Percentiles rank a stretch among this genome's conserved stretches.
Conservation (phyloP, 345 rosid genomes). For the Sisymbrium irio region DNA sequence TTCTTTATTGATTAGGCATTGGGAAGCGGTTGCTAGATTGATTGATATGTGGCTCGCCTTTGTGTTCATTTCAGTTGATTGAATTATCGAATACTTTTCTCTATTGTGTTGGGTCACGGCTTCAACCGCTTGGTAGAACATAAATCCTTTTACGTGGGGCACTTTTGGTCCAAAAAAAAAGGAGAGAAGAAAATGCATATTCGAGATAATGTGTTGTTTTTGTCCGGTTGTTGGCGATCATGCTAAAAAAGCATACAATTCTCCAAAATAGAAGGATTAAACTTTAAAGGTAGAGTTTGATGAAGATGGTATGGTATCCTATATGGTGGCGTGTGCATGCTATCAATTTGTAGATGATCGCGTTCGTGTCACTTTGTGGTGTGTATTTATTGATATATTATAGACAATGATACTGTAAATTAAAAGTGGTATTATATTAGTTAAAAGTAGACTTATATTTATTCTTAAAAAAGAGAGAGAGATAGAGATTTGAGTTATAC, state of each 20-base stretch:
- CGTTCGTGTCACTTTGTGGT: not conserved
- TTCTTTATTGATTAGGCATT: constrained; percentile 12
- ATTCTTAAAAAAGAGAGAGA: not conserved
- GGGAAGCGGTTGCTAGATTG: constrained; percentile 9
- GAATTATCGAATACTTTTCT: not conserved
- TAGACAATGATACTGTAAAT: no score
- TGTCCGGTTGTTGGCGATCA: constrained; percentile 25
- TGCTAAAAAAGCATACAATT: not conserved
- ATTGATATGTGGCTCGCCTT: constrained; percentile 7
- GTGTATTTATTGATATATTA: not conserved
- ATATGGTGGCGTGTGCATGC: not conserved
- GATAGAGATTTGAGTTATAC: no score
- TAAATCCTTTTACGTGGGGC: not conserved
- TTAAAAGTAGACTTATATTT: not conserved
- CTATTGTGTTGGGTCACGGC: not conserved
- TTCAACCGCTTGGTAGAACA: not conserved
- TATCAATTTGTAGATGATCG: constrained; percentile 2
- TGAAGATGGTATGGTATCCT: not conserved
- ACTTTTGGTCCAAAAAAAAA: not conserved
- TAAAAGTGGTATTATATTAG: no score
- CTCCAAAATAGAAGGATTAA: not conserved
- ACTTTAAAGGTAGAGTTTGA: not conserved
- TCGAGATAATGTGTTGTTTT: no score
- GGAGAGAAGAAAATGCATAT: not conserved
- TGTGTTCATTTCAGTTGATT: not conserved